Evolutionary conservation across 2,329 filamentous ascomycete genomes (phyloP), one percentile per base, ranked within the genome.

Genomic region (Plectosphaerella sp.): DNA sequence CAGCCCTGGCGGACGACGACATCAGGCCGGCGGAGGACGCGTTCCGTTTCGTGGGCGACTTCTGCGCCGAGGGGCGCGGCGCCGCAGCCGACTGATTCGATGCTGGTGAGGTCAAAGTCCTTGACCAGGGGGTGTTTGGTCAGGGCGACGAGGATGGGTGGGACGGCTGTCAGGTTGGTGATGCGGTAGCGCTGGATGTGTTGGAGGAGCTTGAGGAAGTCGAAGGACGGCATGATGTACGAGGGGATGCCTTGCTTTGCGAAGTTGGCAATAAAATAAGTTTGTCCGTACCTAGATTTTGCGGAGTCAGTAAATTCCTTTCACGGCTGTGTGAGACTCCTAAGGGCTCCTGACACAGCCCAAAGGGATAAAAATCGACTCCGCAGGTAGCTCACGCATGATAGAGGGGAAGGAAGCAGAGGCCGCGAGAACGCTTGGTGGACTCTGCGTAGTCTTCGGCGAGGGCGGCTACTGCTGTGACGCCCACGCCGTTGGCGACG

Each of bases 161-260:
- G 91, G 4, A 92, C 90, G 10, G 86, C 72, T 11, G 75, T 72
- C 39, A 92, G 69, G 54, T 76, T 73, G 6, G 86, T 89, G 61
- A 96, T 86, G 41, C 79, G 79, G 68, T 81, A 90, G 49, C 74
- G 79, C 64, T 89, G 75, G 18, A 91, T 78, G 61, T 86, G 77
- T 52, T 81, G 74, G 39, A 95, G 75, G 77, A 92, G 83, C 64
- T 84, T 77, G 52, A 83, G 61, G 55, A 94, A 90, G 63, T 93
- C 85, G 66, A 92, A 95, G 52, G 81, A 79, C 4, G 80, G 72
- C 88, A 95, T 92, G 54, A 94, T 75, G 67, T 93, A 95, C 14
- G 89, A 80, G 1, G 86, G 86, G 1, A 84, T 70, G n/a, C 75
- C 72, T 43, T 79, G 66, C 46, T 78, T 77, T 2, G 82, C 72